A percentile compares a stretch with the other conserved stretches of the same genome.
Conservation (phyloP, 192 early-diverging fungal genomes). For the Coemansia furcata region DNA sequence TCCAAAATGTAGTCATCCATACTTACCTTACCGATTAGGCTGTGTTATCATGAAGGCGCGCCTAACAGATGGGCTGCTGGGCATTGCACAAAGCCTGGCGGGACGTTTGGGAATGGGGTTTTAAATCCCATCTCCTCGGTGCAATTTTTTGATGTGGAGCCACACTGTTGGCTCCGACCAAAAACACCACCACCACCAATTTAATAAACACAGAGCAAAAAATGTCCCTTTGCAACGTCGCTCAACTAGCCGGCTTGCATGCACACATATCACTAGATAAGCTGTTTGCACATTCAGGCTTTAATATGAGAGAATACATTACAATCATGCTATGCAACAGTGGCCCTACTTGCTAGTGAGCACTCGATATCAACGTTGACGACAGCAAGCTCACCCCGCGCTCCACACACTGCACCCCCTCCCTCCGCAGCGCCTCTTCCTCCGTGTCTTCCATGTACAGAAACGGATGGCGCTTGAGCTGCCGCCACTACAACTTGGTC, state of each 20-base stretch:
- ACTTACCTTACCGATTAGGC: constrained; percentile 33
- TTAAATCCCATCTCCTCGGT: constrained; percentile 26
- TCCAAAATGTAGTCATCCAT: constrained; percentile 16
- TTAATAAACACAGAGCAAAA: too few species aligned
- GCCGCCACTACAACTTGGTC: background rate
- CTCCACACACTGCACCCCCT: background rate
- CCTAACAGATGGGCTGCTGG: constrained; percentile 20
- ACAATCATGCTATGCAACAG: background rate
- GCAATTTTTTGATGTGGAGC: constrained; percentile 52
- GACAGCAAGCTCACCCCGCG: background rate
- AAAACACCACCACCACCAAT: constrained; percentile 1
- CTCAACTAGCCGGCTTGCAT: too few species aligned
- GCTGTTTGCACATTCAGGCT: too few species aligned
- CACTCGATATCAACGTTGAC: background rate
- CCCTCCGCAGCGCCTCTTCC: background rate
- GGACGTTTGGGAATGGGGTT: constrained; percentile 35
- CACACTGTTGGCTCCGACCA: constrained; percentile 29
- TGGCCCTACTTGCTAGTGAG: background rate
- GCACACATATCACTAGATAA: too few species aligned
- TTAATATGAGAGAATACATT: too few species aligned
- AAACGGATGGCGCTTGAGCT: too few species aligned
- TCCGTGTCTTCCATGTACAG: too few species aligned
- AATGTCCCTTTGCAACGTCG: too few species aligned
- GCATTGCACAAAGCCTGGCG: constrained; percentile 47
- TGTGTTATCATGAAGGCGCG: constrained; percentile 38